Conservation (phyloP, 2,329 filamentous ascomycete species). For the Fusarium dimerum region DNA sequence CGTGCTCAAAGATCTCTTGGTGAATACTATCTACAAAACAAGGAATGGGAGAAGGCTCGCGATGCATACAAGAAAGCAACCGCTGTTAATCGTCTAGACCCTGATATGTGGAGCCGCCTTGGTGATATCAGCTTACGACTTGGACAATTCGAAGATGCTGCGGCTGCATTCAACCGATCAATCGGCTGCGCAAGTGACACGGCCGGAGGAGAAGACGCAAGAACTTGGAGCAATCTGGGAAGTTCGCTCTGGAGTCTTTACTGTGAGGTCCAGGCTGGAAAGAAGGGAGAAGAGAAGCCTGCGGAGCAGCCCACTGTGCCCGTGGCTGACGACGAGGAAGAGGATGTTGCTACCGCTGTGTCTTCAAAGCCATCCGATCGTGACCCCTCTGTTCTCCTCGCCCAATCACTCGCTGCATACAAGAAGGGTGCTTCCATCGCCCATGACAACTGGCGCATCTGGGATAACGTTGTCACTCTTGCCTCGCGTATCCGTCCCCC, state of each 20-base stretch:
- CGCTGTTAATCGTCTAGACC: constrained; percentile 76
- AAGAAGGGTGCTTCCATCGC: constrained; percentile 84
- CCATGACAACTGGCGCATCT: constrained; percentile 86
- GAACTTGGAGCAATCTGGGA: constrained; percentile 94
- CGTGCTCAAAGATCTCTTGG: constrained; percentile 87
- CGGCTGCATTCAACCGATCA: constrained; percentile 78
- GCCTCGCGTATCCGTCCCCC: constrained; percentile 76
- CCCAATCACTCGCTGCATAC: constrained; percentile 79
- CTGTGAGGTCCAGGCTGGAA: constrained; percentile 49
- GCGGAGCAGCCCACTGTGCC: constrained; percentile 17
- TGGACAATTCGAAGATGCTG: constrained; percentile 73
- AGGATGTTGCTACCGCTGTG: constrained; percentile 26
- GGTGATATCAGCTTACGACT: constrained; percentile 86
- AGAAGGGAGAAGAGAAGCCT: constrained; percentile 31
- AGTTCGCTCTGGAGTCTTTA: constrained; percentile 76
- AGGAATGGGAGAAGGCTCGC: constrained; percentile 68
- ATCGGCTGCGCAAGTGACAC: constrained; percentile 63
- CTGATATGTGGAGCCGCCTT: constrained; percentile 84
- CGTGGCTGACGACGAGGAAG: constrained; percentile 27
- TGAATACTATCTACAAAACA: constrained; percentile 69
- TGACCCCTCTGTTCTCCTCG: constrained; percentile 63
- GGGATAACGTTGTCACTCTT: constrained; percentile 93
- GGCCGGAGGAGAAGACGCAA: constrained; percentile 83
- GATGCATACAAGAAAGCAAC: constrained; percentile 79
- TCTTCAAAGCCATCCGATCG: constrained; percentile 25